A percentile compares a stretch with the other conserved stretches of the same genome.
Conservation (phyloP, 208 protist species). For the Borovskyia barvae region DNA sequence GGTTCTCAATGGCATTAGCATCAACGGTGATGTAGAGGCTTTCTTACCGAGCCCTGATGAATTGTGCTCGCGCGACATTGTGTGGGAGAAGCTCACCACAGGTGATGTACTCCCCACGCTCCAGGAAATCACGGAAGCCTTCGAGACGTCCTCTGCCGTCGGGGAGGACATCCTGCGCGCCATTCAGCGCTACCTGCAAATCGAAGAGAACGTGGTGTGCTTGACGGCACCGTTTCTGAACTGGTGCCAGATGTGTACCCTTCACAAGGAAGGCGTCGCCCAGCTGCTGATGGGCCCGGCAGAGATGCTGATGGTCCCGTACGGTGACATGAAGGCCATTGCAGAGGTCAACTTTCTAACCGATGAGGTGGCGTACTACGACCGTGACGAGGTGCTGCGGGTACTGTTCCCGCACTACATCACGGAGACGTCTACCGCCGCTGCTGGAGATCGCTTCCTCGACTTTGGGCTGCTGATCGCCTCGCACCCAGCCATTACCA, state of each 20-base stretch:
- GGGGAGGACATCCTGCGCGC: constrained; percentile 80
- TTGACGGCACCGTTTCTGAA: constrained; percentile 83
- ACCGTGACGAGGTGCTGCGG: constrained; percentile 65
- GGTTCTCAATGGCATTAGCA: constrained; percentile 81
- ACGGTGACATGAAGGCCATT: constrained; percentile 69
- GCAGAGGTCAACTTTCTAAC: constrained; percentile 64
- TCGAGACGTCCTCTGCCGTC: constrained; percentile 60
- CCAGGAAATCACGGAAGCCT: constrained; percentile 56
- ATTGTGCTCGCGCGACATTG: constrained; percentile 43
- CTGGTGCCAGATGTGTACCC: constrained; percentile 85
- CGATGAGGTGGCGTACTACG: constrained; percentile 56
- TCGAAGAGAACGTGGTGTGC: constrained; percentile 57
- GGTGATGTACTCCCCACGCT: constrained; percentile 38
- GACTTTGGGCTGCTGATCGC: constrained; percentile 78
- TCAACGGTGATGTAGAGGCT: constrained; percentile 79
- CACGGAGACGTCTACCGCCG: constrained; percentile 34
- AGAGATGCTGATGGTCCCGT: constrained; percentile 83
- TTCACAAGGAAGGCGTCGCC: constrained; percentile 74
- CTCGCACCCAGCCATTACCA: constrained; percentile 65
- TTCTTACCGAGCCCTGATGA: constrained; percentile 65
- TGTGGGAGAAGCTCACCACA: constrained; percentile 68
- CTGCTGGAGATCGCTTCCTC: constrained; percentile 73
- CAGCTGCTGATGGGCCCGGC: constrained; percentile 72
- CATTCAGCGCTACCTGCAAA: constrained; percentile 70
- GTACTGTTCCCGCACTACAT: constrained; percentile 68